These are phyloP conservation scores for Phytophthora pistaciae DNA, from an alignment of 352 stramenopile species.

Conservation along the genomic window DNA sequence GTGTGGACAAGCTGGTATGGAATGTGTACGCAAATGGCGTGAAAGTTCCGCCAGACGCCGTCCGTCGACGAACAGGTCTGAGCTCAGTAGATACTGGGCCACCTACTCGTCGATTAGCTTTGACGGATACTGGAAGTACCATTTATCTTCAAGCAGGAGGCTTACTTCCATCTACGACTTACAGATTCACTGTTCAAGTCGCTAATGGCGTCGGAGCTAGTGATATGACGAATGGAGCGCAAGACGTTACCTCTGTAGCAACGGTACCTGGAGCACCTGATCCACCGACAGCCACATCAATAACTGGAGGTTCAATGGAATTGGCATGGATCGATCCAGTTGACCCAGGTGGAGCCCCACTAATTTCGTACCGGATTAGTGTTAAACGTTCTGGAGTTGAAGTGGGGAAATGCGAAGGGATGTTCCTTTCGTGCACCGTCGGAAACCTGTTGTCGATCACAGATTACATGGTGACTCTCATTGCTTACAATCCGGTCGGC, in stretches of 20 bases:
- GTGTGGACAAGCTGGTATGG: slow-evolving; percentile 36
- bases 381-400: slow-evolving; percentile 27
- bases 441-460: slow-evolving; percentile 49
- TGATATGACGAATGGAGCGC: slow-evolving; percentile 11
- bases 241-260: slow-evolving; percentile 24
- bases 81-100: background rate
- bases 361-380: slow-evolving; percentile 51
- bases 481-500: slow-evolving; percentile 48
- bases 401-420: slow-evolving; percentile 47
- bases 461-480: slow-evolving; percentile 52
- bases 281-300: slow-evolving; percentile 16
- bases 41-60: slow-evolving; percentile 25
- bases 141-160: slow-evolving; percentile 54
- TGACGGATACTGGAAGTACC: background rate
- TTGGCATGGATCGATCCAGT: slow-evolving; percentile 57
- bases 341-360: slow-evolving; percentile 54
- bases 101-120: slow-evolving; percentile 1
- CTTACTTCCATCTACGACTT: slow-evolving; percentile 49
- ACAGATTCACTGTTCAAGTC: slow-evolving; percentile 54
- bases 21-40: slow-evolving; percentile 55
- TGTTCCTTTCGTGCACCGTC: slow-evolving; percentile 51
- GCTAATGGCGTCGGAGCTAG: slow-evolving; percentile 45
- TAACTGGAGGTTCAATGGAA: slow-evolving; percentile 54
- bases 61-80: slow-evolving; percentile 8
- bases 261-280: slow-evolving; percentile 36